phyloP scores from a whole-genome alignment of 176 grass and related monocot species.

The Pharus latifolius region DNA sequence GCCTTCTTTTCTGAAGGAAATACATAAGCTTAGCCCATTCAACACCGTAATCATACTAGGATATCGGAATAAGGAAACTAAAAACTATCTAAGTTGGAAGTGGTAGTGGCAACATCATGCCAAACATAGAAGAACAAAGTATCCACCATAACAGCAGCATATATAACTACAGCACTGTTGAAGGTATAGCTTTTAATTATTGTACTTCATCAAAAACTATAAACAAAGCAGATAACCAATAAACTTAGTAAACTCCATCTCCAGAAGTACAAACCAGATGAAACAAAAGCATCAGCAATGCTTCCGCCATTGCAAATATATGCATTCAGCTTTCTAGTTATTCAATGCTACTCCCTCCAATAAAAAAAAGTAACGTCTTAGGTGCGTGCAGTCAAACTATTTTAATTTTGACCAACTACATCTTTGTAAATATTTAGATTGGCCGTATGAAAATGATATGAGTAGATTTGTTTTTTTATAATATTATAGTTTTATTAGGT shows the following conservation, averaged over 20 bases:
- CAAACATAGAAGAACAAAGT: not conserved
- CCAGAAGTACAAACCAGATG: not conserved
- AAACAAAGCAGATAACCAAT: not conserved
- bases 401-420: too few relatives aligned
- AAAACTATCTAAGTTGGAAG: not conserved
- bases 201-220: not conserved
- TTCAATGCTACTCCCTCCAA: not conserved
- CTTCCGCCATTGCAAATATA: not conserved
- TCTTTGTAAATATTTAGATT: too few relatives aligned
- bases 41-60: not conserved
- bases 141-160: not conserved
- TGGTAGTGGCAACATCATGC: not conserved
- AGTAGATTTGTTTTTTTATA: too few relatives aligned
- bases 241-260: not conserved
- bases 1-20: conserved; percentile 53
- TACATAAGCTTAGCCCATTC: not conserved
- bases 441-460: too few relatives aligned
- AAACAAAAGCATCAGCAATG: not conserved
- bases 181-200: not conserved
- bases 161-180: not conserved
- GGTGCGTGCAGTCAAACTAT: too few relatives aligned
- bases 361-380: too few relatives aligned
- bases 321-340: not conserved
- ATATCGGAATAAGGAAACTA: not conserved
- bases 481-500: too few relatives aligned